Percentiles rank a stretch among this genome's conserved stretches.
These are phyloP conservation scores for Penicillium sp. DNA, from an alignment of 2,329 filamentous ascomycete species.

Conservation along the genomic window DNA sequence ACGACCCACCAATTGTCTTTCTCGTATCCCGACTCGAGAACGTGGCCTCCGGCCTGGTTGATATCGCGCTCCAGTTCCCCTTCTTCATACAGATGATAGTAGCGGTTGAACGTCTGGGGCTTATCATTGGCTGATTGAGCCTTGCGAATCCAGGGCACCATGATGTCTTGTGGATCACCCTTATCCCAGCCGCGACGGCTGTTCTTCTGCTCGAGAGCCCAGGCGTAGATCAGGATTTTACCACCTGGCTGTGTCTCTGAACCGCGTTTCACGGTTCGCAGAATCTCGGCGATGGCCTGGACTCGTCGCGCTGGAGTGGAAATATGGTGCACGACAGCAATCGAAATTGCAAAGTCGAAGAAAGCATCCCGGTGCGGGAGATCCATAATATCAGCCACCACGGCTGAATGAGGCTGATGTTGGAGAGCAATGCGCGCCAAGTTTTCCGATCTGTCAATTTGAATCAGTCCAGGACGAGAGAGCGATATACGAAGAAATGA, in stretches of 20 bases:
- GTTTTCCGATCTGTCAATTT: conserved; percentile 50
- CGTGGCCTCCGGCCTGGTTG: conserved; percentile 64
- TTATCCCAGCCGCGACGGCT: conserved; percentile 88
- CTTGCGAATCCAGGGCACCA: conserved; percentile 89
- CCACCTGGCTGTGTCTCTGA: conserved; percentile 45
- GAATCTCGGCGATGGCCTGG: conserved; percentile 65
- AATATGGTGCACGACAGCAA: conserved; percentile 91
- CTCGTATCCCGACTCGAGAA: conserved; percentile 82
- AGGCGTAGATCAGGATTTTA: conserved; percentile 78
- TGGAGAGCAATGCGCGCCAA: conserved; percentile 55
- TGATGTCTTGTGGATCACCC: conserved; percentile 77
- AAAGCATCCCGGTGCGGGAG: conserved; percentile 64
- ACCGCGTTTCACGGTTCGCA: conserved; percentile 56
- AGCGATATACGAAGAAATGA: conserved; percentile 8
- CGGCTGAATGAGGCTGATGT: conserved; percentile 59
- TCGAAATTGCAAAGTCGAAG: conserved; percentile 88
- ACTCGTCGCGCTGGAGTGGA: conserved; percentile 70
- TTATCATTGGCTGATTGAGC: conserved; percentile 25
- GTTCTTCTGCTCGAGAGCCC: conserved; percentile 86
- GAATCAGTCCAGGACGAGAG: conserved; percentile 1
- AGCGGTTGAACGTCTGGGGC: conserved; percentile 68
- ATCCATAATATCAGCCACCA: conserved; percentile 77
- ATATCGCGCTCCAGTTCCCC: conserved; percentile 84
- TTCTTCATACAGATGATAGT: conserved; percentile 87
- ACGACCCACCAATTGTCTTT: conserved; percentile 99